These are phyloP conservation scores for Chimonanthus praecox DNA, from an alignment of 164 flowering plant genomes.

Conservation along the genomic window DNA sequence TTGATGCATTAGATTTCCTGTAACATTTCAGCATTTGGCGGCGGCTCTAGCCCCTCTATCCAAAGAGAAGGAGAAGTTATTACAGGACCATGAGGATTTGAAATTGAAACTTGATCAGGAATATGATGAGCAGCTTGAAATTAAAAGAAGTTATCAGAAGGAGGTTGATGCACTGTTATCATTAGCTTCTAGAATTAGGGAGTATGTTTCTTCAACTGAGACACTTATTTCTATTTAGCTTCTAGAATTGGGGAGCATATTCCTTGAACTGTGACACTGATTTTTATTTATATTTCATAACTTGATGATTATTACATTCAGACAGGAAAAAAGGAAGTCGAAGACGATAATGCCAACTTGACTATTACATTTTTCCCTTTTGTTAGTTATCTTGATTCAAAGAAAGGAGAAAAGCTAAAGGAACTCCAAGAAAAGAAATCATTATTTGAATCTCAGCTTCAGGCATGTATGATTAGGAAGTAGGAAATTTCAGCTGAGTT, in stretches of 20 bases:
- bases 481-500: slow-evolving; percentile 55
- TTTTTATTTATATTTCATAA: background rate
- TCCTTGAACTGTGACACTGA: background rate
- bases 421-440: slow-evolving; percentile 66
- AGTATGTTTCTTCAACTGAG: slow-evolving; percentile 36
- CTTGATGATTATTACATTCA: slow-evolving; percentile 3
- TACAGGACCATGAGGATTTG: slow-evolving; percentile 43
- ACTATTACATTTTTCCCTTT: slow-evolving; percentile 7
- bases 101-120: slow-evolving; percentile 53
- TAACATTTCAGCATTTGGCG: slow-evolving; percentile 57
- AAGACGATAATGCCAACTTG: background rate
- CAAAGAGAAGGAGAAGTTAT: slow-evolving; percentile 63
- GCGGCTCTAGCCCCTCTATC: slow-evolving; percentile 60
- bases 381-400: slow-evolving; percentile 58
- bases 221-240: slow-evolving; percentile 23
- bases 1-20: slow-evolving; percentile 1
- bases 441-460: slow-evolving; percentile 50
- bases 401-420: slow-evolving; percentile 64
- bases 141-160: slow-evolving; percentile 44
- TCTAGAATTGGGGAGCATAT: slow-evolving; percentile 73
- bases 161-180: slow-evolving; percentile 49
- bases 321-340: too few species aligned
- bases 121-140: slow-evolving; percentile 49
- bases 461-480: slow-evolving; percentile 41
- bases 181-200: slow-evolving; percentile 54